Percentiles rank a stretch among this genome's conserved stretches.
Evolutionary conservation across 805 yeast species (phyloP).

Genomic region (Tetrapisispora arboricola): DNA sequence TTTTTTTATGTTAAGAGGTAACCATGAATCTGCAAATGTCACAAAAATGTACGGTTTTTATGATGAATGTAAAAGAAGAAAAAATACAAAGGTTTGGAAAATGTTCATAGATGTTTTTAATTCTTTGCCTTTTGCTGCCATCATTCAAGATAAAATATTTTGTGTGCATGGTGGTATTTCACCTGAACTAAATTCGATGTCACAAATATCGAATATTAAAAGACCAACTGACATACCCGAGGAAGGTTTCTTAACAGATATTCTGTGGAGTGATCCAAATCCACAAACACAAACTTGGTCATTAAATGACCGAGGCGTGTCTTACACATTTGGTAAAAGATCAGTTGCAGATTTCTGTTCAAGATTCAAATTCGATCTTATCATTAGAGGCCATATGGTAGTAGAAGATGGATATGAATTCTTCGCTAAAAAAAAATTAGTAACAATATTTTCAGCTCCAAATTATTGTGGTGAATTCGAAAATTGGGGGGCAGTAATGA

Average conservation of each 20-base stretch:
- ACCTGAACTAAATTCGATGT: conserved; percentile 51
- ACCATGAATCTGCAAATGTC: conserved; percentile 95
- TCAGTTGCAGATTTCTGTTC: conserved; percentile 58
- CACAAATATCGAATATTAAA: conserved; percentile 55
- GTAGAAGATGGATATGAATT: conserved; percentile 85
- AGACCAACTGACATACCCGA: conserved; percentile 83
- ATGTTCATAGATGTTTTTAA: conserved; percentile 89
- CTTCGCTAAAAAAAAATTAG: conserved; percentile 61
- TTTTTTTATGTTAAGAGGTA: conserved; percentile 86
- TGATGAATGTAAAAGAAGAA: conserved; percentile 93
- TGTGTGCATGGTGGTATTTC: conserved; percentile 82
- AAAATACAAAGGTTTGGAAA: conserved; percentile 88
- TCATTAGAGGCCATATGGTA: conserved; percentile 81
- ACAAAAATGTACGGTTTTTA: conserved; percentile 95
- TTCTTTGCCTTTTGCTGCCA: conserved; percentile 89
- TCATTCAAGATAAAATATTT: conserved; percentile 88
- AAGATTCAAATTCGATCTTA: conserved; percentile 58
- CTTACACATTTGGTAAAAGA: conserved; percentile 62
- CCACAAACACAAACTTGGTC: conserved; percentile 50
- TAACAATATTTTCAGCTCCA: conserved; percentile 74
- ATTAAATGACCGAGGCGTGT: conserved; percentile 73
- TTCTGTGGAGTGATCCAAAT: conserved; percentile 79
- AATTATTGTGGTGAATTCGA: conserved; percentile 77
- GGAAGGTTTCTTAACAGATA: conserved; percentile 63
- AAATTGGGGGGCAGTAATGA: conserved; percentile 73